A percentile compares a stretch with the other conserved stretches of the same genome.
These are phyloP conservation scores for Aspergillus floridensis DNA, from an alignment of 2,329 filamentous ascomycete genomes.

Conservation along the genomic window DNA sequence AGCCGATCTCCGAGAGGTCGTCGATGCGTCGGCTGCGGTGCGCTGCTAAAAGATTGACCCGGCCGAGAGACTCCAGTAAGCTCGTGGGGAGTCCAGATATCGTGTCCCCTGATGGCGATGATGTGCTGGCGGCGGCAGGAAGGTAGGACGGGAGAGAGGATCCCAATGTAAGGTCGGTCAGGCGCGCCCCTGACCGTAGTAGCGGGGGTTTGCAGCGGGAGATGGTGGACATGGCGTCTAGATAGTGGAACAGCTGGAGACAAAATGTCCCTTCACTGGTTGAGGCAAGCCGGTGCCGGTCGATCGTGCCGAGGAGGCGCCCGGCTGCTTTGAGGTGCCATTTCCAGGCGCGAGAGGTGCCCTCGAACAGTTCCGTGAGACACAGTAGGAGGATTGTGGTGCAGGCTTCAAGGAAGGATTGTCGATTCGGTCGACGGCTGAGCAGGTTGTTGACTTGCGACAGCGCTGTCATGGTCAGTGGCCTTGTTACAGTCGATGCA, in stretches of 20 bases:
- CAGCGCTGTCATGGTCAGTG: slow-evolving; percentile 18
- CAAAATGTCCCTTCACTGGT: slow-evolving; percentile 36
- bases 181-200: slow-evolving; percentile 16
- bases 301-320: slow-evolving; percentile 35
- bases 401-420: slow-evolving; percentile 42
- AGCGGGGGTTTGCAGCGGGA: slow-evolving; percentile 30
- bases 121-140: background rate
- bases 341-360: slow-evolving; percentile 44
- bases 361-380: slow-evolving; percentile 46
- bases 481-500: background rate
- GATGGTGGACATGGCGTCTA: slow-evolving; percentile 32
- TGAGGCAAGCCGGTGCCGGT: slow-evolving; percentile 24
- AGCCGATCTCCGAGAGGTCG: slow-evolving; percentile 30
- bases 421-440: slow-evolving; percentile 12
- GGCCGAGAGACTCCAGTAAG: slow-evolving; percentile 27
- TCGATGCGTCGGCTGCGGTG: slow-evolving; percentile 28
- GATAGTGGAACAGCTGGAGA: slow-evolving; percentile 40
- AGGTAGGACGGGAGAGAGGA: background rate
- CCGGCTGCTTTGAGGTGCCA: slow-evolving; percentile 46
- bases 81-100: slow-evolving; percentile 23
- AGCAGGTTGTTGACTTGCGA: slow-evolving; percentile 24
- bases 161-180: slow-evolving; percentile 17
- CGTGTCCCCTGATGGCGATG: slow-evolving; percentile 3
- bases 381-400: slow-evolving; percentile 43
- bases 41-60: slow-evolving; percentile 29